Evolutionary conservation across 1,139 yeast genomes (phyloP).

Genomic region (Zygosaccharomyces pseudobailii): DNA sequence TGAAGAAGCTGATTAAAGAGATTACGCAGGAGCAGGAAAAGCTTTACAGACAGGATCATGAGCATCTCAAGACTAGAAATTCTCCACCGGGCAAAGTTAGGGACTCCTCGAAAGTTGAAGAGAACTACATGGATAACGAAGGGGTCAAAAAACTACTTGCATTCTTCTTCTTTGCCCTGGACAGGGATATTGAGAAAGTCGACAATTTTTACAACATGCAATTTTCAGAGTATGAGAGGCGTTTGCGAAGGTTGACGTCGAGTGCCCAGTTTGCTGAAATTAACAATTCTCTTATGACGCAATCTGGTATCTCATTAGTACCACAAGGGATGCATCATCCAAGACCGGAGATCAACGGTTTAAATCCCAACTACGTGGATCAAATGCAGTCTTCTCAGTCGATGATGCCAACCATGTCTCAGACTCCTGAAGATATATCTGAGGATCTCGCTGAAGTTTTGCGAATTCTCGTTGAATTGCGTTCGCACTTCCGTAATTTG

Average conservation of each 20-base stretch:
- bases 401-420: constrained; percentile 13
- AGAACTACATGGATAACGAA: constrained; percentile 34
- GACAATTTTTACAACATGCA: constrained; percentile 73
- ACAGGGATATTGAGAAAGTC: constrained; percentile 76
- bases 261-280: constrained; percentile 32
- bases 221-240: constrained; percentile 65
- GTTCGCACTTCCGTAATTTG: constrained; percentile 74
- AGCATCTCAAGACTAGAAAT: constrained; percentile 5
- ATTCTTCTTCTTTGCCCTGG: constrained; percentile 72
- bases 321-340: constrained; percentile 8
- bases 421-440: constrained; percentile 24
- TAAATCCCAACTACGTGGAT: constrained; percentile 6
- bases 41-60: constrained; percentile 22
- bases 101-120: constrained; percentile 13
- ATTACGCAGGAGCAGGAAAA: constrained; percentile 35
- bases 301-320: constrained; percentile 5
- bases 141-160: constrained; percentile 45
- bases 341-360: constrained; percentile 7
- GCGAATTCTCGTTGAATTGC: constrained; percentile 68
- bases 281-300: constrained; percentile 24
- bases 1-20: constrained; percentile 73
- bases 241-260: constrained; percentile 49
- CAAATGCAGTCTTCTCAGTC: constrained; percentile 15
- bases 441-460: constrained; percentile 79
- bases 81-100: constrained; percentile 18